Percentiles rank a stretch among this genome's conserved stretches.
These are phyloP conservation scores for Fusarium circinatum DNA, from an alignment of 2,329 filamentous ascomycete species.

Conservation along the genomic window DNA sequence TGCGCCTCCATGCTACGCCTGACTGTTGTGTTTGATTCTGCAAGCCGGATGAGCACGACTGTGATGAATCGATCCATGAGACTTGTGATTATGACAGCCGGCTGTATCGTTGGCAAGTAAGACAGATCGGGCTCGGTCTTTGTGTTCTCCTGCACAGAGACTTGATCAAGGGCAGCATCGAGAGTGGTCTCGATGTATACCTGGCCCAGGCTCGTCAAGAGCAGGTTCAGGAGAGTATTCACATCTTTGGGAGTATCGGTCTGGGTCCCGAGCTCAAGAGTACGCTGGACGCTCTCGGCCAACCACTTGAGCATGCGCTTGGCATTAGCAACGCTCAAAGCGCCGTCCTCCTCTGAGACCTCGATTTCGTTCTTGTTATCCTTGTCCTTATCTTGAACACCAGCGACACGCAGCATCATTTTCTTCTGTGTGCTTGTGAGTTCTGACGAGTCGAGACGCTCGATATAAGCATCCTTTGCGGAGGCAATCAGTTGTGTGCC, in stretches of 20 bases:
- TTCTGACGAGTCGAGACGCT: constrained; percentile 87
- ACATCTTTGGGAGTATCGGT: constrained; percentile 96
- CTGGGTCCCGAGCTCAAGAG: constrained; percentile 87
- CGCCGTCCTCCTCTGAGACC: constrained; percentile 88
- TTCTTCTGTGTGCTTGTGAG: constrained; percentile 87
- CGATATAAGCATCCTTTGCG: constrained; percentile 90
- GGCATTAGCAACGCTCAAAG: constrained; percentile 83
- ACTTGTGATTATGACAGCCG: constrained; percentile 88
- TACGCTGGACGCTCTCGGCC: constrained; percentile 91
- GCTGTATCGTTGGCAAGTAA: constrained; percentile 82
- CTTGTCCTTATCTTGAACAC: constrained; percentile 78
- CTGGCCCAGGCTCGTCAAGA: constrained; percentile 88
- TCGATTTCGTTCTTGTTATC: constrained; percentile 87
- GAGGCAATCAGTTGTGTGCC: constrained; percentile 88
- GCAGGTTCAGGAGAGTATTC: constrained; percentile 81
- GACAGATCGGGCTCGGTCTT: constrained; percentile 89
- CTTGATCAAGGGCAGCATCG: constrained; percentile 77
- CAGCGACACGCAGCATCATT: constrained; percentile 90
- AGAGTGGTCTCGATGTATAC: constrained; percentile 76
- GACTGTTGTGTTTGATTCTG: constrained; percentile 89
- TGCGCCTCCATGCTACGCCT: constrained; percentile 89
- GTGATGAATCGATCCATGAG: constrained; percentile 93
- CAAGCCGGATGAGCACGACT: constrained; percentile 89
- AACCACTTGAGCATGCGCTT: constrained; percentile 99
- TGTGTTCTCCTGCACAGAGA: constrained; percentile 77